phyloP scores from a whole-genome alignment of 2,329 filamentous ascomycete genomes.

The Colletotrichum trifolii region DNA sequence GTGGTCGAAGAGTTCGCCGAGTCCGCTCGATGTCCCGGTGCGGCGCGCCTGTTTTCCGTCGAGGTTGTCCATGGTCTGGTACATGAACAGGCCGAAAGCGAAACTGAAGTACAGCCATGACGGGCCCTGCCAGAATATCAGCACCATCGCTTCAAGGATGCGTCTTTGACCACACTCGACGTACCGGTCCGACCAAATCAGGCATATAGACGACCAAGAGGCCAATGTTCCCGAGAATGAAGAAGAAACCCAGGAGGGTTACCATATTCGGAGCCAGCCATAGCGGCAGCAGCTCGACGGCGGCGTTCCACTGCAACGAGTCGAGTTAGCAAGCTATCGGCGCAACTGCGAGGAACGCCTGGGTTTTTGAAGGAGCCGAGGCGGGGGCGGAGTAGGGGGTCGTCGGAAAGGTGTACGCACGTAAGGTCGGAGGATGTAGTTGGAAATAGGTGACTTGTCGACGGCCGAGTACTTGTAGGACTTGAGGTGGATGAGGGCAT shows the following conservation, averaged over 20 bases:
- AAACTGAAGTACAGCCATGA: slow-evolving; percentile 97
- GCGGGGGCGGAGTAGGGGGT: slow-evolving; percentile 32
- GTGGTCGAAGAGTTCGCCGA: slow-evolving; percentile 98
- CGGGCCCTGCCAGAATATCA: slow-evolving; percentile 68
- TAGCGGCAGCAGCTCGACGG: slow-evolving; percentile 89
- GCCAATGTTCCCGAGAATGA: slow-evolving; percentile 86
- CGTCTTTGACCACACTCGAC: slow-evolving; percentile 44
- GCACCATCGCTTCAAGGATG: slow-evolving; percentile 5
- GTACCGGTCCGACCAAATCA: slow-evolving; percentile 88
- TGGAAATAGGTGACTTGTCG: slow-evolving; percentile 92
- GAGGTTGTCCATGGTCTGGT: slow-evolving; percentile 98
- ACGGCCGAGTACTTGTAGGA: slow-evolving; percentile 98
- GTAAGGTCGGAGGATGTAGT: slow-evolving; percentile 94
- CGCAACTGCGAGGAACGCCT: slow-evolving; percentile 14
- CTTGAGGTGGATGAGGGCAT: slow-evolving; percentile 90
- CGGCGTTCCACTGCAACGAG: slow-evolving; percentile 86
- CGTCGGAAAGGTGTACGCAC: slow-evolving; percentile 65
- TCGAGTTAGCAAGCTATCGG: slow-evolving; percentile 37
- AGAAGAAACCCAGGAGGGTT: slow-evolving; percentile 92
- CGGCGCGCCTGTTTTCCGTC: slow-evolving; percentile 97
- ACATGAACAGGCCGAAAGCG: slow-evolving; percentile 96
- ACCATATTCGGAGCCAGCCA: slow-evolving; percentile 99
- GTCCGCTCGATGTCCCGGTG: slow-evolving; percentile 92
- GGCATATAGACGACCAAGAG: slow-evolving; percentile 83
- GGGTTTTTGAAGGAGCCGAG: background rate